Percentiles rank a stretch among this genome's conserved stretches.
Evolutionary conservation across 805 yeast genomes (phyloP).

Genomic region (Metschnikowia borealis): DNA sequence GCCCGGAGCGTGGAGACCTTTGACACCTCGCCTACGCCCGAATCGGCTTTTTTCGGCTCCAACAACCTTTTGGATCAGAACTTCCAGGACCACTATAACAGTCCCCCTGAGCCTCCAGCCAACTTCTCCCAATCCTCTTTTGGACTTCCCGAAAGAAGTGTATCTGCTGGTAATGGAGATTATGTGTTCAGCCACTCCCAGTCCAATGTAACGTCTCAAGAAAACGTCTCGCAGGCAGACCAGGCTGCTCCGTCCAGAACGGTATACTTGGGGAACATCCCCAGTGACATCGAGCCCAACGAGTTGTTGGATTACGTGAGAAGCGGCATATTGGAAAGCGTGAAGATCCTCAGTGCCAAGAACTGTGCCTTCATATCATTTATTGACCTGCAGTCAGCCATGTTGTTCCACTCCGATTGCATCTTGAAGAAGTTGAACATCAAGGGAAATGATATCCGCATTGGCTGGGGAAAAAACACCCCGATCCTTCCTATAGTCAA

Average conservation of each 20-base stretch:
- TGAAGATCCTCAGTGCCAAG: slow-evolving; percentile 74
- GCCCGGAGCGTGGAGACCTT: background rate
- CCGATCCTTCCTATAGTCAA: slow-evolving; percentile 71
- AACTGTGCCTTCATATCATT: slow-evolving; percentile 89
- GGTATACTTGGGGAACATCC: slow-evolving; percentile 85
- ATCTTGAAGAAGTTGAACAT: slow-evolving; percentile 77
- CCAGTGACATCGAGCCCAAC: slow-evolving; percentile 72
- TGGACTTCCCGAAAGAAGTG: background rate
- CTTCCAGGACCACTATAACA: background rate
- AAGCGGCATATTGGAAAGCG: slow-evolving; percentile 81
- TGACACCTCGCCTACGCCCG: background rate
- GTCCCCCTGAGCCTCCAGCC: background rate
- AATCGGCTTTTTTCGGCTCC: background rate
- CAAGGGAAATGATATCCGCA: slow-evolving; percentile 73
- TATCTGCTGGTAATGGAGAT: background rate
- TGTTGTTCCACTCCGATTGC: slow-evolving; percentile 91
- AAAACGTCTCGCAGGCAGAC: background rate
- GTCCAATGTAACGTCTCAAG: background rate
- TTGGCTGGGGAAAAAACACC: slow-evolving; percentile 90
- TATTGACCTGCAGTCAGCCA: slow-evolving; percentile 82
- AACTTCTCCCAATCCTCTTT: background rate
- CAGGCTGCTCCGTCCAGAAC: slow-evolving; percentile 68
- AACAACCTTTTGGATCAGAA: background rate
- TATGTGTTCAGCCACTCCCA: background rate
- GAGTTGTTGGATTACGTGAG: slow-evolving; percentile 87